Evolutionary conservation across 805 yeast species (phyloP), one percentile per base, ranked within the genome.

Genomic region (Pichia rugopelliculosa): DNA sequence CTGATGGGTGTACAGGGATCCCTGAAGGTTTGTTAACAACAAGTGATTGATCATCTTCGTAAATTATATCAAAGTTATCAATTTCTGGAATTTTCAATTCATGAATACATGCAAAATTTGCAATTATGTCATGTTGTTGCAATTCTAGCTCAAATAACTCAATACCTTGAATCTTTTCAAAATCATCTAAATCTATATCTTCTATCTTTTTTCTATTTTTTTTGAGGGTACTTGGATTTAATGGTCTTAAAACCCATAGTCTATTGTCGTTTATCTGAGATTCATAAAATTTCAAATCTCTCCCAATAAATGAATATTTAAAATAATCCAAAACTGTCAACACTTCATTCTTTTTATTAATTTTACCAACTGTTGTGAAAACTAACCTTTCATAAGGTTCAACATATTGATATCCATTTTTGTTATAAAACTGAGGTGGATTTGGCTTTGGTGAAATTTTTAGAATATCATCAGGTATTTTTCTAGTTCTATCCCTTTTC

Each of bases 1-100:
- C 72, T 0, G 75, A 66, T 0, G 82, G 79, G 53, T 77, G 82
- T 0, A 78, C 75, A 1, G 82, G 80, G 2, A 76, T 60, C 0
- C 82, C 82, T 0, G 70, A 61, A 0, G 81, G 81, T 50, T 77
- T 77, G 53, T 73, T 63, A 2, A 76, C 69, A 23, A 77, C 79
- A 15, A 75, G 23, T 0, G 71, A 26, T 8, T 65, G 60, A 3
- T 58, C 60, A 50, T 71, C 70, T 49, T 73, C 67, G 54, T 56
- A 63, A 0, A 76, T 53, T 1, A 71, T 59, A 13, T 43, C 45
- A 12, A 52, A 45, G 8, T 41, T 39, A 5, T 47, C 54, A 4
- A 50, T 46, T 6, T 47, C 43, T 3, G 67, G 60, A 3, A 71
- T 68, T 22, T 67, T 62, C 2, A 76, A 73, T 49, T 76, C 81